Percentiles rank a stretch among this genome's conserved stretches.
These are phyloP conservation scores for Fraxinus pennsylvanica DNA, from an alignment of 257 asterid species.

Conservation along the genomic window DNA sequence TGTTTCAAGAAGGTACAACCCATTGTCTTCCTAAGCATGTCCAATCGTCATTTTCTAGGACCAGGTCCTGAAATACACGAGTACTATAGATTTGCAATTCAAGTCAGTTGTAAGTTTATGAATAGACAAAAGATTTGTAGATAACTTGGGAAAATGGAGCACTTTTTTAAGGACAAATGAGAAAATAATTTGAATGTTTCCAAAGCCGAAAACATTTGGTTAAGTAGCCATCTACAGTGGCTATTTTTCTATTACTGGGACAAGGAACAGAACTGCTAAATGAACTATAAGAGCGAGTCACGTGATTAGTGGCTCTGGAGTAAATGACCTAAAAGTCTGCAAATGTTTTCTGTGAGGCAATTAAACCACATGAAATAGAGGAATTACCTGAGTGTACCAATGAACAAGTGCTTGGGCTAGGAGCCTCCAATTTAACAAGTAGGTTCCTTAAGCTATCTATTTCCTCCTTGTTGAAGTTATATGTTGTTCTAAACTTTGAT, in stretches of 20 bases:
- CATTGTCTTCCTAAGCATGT: slow-evolving; percentile 11
- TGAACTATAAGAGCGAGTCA: not conserved
- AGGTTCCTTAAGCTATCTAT: no score
- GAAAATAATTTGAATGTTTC: not conserved
- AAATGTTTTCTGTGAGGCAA: no score
- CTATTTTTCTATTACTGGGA: slow-evolving; percentile 8
- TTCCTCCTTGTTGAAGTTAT: no score
- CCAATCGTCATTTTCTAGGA: not conserved
- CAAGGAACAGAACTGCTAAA: not conserved
- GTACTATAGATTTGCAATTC: not conserved
- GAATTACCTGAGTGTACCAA: no score
- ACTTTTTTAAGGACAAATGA: slow-evolving; percentile 3
- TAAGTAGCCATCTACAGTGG: not conserved
- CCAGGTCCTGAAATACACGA: slow-evolving; percentile 6
- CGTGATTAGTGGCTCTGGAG: slow-evolving; percentile 6
- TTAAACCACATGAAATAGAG: no score
- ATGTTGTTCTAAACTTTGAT: no score
- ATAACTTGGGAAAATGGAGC: slow-evolving; percentile 5
- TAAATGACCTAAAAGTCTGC: slow-evolving; percentile 1
- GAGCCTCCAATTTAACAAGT: no score
- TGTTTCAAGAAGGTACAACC: not conserved
- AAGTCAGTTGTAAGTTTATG: not conserved
- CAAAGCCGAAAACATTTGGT: not conserved
- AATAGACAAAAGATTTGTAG: slow-evolving; percentile 14
- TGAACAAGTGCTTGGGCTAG: no score